A percentile compares a stretch with the other conserved stretches of the same genome.
phyloP scores from a whole-genome alignment of 1,284 basidiomycete genomes.

The Termitomyces sp. region DNA sequence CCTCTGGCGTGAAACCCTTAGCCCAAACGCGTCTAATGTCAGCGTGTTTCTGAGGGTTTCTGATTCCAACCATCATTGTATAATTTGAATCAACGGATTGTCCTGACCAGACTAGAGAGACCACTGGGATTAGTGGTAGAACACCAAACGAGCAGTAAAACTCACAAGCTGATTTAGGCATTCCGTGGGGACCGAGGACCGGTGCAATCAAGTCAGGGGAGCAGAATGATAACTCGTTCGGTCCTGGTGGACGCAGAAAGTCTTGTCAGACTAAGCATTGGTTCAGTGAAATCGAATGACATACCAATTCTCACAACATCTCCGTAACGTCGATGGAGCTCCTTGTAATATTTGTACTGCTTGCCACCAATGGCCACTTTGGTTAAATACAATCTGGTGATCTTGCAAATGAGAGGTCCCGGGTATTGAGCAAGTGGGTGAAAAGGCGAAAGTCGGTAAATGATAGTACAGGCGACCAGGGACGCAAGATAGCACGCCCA shows the following conservation, averaged over 20 bases:
- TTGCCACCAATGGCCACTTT: conserved; percentile 15
- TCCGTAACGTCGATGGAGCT: conserved; percentile 23
- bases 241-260: conserved; percentile 21
- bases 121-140: not conserved
- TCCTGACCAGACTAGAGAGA: conserved; percentile 20
- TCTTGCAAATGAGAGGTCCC: conserved; percentile 20
- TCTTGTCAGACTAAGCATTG: not conserved
- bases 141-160: not conserved
- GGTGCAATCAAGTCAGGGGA: conserved; percentile 25
- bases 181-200: conserved; percentile 27
- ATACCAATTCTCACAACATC: conserved; percentile 21
- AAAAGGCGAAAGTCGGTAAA: conserved; percentile 23
- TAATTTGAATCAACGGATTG: conserved; percentile 16
- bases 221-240: conserved; percentile 32
- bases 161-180: conserved; percentile 31
- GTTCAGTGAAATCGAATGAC: not conserved
- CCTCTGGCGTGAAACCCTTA: no score
- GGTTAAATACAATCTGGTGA: conserved; percentile 16
- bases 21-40: conserved; percentile 39
- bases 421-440: conserved; percentile 25
- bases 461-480: conserved; percentile 10
- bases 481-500: conserved; percentile 9
- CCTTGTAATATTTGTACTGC: conserved; percentile 18
- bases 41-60: conserved; percentile 32
- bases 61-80: conserved; percentile 26